Evolutionary conservation across 2,329 filamentous ascomycete species (phyloP).

Genomic region (Huntiella abstrusa): DNA sequence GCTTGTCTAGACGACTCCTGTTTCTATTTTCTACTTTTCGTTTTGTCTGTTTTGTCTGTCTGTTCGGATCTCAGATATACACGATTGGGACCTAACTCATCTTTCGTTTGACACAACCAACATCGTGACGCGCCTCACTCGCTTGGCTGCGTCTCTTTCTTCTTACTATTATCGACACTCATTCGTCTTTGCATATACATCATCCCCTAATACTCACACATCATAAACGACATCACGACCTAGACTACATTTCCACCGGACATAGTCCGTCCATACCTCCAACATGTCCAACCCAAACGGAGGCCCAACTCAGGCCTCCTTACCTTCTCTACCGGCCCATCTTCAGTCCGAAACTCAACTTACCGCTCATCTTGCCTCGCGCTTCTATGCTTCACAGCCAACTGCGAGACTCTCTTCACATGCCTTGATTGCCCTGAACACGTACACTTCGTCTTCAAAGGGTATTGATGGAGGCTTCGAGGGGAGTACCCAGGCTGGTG

Average conservation of each 20-base stretch:
- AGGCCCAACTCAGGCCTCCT: slow-evolving; percentile 40
- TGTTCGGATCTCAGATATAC: too few relatives aligned
- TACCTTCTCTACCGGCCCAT: slow-evolving; percentile 74
- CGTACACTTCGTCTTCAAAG: slow-evolving; percentile 74
- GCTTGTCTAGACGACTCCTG: too few relatives aligned
- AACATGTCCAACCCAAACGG: slow-evolving; percentile 20
- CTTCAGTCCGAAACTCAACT: slow-evolving; percentile 60
- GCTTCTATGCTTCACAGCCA: slow-evolving; percentile 80
- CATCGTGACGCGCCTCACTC: too few relatives aligned
- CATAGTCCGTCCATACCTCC: background rate
- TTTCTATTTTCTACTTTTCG: too few relatives aligned
- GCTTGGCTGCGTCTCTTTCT: too few relatives aligned
- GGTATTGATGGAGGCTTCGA: slow-evolving; percentile 81
- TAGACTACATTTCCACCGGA: background rate
- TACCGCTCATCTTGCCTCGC: slow-evolving; percentile 65
- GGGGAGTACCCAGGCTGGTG: slow-evolving; percentile 79
- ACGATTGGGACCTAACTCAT: too few relatives aligned
- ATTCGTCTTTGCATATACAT: too few relatives aligned
- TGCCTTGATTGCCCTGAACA: slow-evolving; percentile 81
- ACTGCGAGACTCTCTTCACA: slow-evolving; percentile 82
- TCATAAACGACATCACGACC: background rate
- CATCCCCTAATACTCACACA: background rate
- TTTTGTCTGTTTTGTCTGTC: too few relatives aligned
- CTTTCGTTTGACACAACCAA: too few relatives aligned
- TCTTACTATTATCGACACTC: too few relatives aligned